Base-by-base conservation (phyloP, 2,329 filamentous ascomycete genomes). In the Exophiala alcalophila region DNA sequence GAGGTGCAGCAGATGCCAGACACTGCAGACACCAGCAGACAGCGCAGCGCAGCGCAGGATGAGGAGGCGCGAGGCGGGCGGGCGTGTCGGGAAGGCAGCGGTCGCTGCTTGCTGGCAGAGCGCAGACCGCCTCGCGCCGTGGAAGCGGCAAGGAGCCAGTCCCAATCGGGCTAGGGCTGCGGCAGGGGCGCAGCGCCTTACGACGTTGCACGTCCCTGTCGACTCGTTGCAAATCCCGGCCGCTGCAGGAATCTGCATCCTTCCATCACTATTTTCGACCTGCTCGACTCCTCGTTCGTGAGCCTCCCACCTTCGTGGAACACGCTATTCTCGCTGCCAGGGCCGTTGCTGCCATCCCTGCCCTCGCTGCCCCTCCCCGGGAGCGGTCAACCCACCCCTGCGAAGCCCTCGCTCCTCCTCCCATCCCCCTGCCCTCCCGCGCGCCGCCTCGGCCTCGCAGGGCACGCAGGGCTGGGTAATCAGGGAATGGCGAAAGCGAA, bases 201-300 rank as follows among this genome's bases (percentile, higher is more conserved):
- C 47, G 38, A 49, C 47, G 47, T 49, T 46, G 38, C 47, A 49
- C 10, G 23, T 28, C n/a, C n/a, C 18, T 26, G 19, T 26, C 19
- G 19, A n/a, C 21, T 38, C 27, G 21, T 24, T 37, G 32, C 40
- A 48, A 52, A 48, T 28, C n/a, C n/a, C n/a, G n/a, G n/a, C n/a
- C n/a, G n/a, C n/a, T n/a, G n/a, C n/a, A n/a, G n/a, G n/a, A n/a
- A n/a, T n/a, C n/a, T 35, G 39, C 38, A 50, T 34, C 26, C 23
- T 23, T 26, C 32, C 31, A 45, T 26, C 29, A 30, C 44, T 52
- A 52, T 52, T 52, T 46, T 42, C 45, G 45, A 43, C 34, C 34
- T 23, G 23, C 19, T 33, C 36, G 36, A 20, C 21, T 40, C 19
- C 23, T 32, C 26, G 38, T 42, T 50, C 47, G 38, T 31, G 15